phyloP scores from a whole-genome alignment of 139 green algal species.

The Chlamydomonas schloesseri region DNA sequence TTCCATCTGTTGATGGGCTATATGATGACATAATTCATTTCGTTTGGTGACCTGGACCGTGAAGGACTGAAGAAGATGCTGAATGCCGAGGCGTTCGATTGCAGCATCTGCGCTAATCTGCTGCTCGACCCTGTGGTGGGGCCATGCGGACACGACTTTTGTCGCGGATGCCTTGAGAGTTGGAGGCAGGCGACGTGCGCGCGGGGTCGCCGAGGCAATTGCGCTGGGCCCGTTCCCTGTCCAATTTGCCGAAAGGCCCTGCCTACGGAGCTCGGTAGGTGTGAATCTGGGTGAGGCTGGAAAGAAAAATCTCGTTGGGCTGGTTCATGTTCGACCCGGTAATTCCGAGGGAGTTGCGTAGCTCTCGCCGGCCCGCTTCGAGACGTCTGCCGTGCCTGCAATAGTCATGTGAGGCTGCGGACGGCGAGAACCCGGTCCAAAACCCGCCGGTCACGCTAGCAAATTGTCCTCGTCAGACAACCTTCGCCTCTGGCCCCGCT shows the following conservation, averaged over 20 bases:
- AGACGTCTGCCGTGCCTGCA: too few relatives aligned
- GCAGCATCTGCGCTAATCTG: neutral
- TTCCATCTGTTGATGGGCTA: too few relatives aligned
- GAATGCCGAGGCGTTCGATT: neutral
- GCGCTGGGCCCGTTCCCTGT: neutral
- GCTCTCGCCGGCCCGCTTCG: too few relatives aligned
- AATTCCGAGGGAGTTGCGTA: too few relatives aligned
- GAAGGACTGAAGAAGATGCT: too few relatives aligned
- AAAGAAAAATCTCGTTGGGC: neutral
- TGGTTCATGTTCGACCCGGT: neutral
- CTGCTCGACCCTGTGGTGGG: constrained; percentile 30
- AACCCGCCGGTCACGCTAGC: too few relatives aligned
- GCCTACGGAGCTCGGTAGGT: constrained; percentile 1
- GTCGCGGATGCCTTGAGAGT: neutral
- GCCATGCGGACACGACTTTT: constrained; percentile 25
- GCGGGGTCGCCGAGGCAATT: neutral
- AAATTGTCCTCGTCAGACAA: too few relatives aligned
- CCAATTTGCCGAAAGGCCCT: constrained; percentile 11
- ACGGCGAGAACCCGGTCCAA: too few relatives aligned
- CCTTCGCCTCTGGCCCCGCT: too few relatives aligned
- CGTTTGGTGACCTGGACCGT: too few relatives aligned
- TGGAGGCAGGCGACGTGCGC: neutral
- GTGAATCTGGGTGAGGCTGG: neutral
- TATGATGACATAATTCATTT: too few relatives aligned
- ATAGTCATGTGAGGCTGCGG: too few relatives aligned